Conservation (phyloP, 306 rosid species). For the Quercus dentata region DNA sequence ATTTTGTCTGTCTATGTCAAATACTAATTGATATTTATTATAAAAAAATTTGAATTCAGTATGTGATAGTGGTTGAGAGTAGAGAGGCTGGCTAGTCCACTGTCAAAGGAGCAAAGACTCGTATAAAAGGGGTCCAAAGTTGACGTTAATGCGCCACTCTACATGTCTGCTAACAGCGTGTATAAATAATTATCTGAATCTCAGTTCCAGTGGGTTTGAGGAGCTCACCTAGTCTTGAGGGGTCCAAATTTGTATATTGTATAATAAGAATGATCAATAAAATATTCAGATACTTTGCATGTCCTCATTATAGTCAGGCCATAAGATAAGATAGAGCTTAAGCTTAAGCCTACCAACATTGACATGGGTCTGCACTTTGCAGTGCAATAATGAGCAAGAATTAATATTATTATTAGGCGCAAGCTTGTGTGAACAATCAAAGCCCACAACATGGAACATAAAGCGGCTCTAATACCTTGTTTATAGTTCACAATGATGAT, state of each 20-base stretch:
- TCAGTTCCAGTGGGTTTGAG: neutral
- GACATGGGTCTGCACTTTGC: slow-evolving; percentile 20
- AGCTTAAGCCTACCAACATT: slow-evolving; percentile 27
- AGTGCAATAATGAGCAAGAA: slow-evolving; percentile 15
- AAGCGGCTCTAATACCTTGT: neutral
- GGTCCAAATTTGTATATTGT: too few relatives aligned
- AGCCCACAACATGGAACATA: neutral
- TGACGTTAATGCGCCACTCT: slow-evolving; percentile 27
- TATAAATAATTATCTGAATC: neutral
- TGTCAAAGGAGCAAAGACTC: slow-evolving; percentile 21
- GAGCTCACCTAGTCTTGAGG: neutral
- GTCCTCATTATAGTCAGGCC: slow-evolving; percentile 20
- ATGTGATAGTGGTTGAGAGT: neutral
- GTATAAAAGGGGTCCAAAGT: slow-evolving; percentile 8
- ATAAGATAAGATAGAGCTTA: slow-evolving; percentile 32
- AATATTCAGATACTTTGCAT: slow-evolving; percentile 17
- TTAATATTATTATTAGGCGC: slow-evolving; percentile 1
- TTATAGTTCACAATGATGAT: neutral
- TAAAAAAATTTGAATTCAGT: neutral
- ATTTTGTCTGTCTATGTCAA: too few relatives aligned
- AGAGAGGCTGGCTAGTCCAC: slow-evolving; percentile 12
- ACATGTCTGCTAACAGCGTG: neutral
- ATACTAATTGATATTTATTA: too few relatives aligned
- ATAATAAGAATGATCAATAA: too few relatives aligned
- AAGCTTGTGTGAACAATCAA: neutral